phyloP scores from a whole-genome alignment of 23 red algal species.

The Cyanidium caldarium region DNA sequence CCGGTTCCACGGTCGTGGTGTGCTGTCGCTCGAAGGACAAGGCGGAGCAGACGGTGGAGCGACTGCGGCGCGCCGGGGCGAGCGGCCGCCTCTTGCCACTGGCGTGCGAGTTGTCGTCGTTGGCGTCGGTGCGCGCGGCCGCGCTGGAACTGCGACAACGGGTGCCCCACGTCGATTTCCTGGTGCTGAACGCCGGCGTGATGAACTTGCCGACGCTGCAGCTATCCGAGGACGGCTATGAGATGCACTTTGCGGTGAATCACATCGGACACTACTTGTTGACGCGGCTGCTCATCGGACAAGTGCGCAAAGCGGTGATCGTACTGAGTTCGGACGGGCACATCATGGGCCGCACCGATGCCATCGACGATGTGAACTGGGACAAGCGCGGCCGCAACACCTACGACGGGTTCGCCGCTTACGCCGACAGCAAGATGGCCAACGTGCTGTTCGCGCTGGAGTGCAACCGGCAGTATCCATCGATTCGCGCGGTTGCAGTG shows the following conservation, averaged over 20 bases:
- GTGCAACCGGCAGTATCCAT: neutral
- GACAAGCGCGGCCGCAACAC: neutral
- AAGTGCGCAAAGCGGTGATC: constrained; percentile 23
- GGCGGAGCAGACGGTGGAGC: constrained; percentile 13
- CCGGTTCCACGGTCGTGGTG: constrained; percentile 42
- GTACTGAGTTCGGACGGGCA: constrained; percentile 27
- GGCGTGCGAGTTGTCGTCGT: constrained; percentile 29
- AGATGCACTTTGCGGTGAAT: constrained; percentile 82
- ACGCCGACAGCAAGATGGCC: constrained; percentile 59
- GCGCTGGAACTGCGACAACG: neutral
- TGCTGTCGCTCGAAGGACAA: constrained; percentile 47
- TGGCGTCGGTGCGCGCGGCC: constrained; percentile 48
- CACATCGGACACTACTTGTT: constrained; percentile 82
- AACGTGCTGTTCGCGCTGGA: constrained; percentile 53
- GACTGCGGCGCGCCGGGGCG: constrained; percentile 2
- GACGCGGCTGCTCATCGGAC: constrained; percentile 32
- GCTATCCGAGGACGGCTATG: constrained; percentile 7
- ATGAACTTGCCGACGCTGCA: constrained; percentile 28
- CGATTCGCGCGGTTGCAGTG: constrained; percentile 12
- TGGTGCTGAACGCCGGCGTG: constrained; percentile 76
- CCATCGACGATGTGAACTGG: constrained; percentile 33
- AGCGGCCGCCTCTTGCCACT: neutral
- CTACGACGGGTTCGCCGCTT: constrained; percentile 60
- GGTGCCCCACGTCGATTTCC: constrained; percentile 15
- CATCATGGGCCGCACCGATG: constrained; percentile 6